phyloP scores from a whole-genome alignment of 768 basidiomycete species.

The Pleurotus platypus region DNA sequence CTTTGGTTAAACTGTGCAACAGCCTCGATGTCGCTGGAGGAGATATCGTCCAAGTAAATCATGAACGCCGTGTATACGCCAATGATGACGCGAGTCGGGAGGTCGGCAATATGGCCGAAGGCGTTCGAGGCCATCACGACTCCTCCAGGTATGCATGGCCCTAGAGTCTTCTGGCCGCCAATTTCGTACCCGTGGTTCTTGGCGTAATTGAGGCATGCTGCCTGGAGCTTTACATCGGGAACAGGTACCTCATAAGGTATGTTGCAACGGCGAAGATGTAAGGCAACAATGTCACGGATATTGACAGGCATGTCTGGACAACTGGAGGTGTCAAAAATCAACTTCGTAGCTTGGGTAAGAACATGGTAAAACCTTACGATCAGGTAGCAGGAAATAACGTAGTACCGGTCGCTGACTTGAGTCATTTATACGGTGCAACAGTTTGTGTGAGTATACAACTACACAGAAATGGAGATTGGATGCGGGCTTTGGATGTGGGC shows the following conservation, averaged over 20 bases:
- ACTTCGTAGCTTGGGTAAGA: too few species aligned
- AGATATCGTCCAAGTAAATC: conserved; percentile 30
- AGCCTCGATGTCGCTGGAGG: conserved; percentile 14
- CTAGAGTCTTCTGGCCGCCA: conserved; percentile 14
- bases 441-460: too few species aligned
- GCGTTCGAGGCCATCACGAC: conserved; percentile 16
- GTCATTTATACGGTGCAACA: too few species aligned
- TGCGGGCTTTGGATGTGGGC: too few species aligned
- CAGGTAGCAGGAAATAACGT: too few species aligned
- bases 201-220: conserved; percentile 18
- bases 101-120: conserved; percentile 19
- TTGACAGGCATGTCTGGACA: background rate
- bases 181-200: conserved; percentile 18
- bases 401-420: too few species aligned
- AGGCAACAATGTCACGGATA: background rate
- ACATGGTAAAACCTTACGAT: too few species aligned
- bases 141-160: conserved; percentile 21
- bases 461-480: too few species aligned
- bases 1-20: conserved; percentile 26
- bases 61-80: conserved; percentile 30
- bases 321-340: too few species aligned
- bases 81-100: conserved; percentile 23
- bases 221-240: conserved; percentile 6
- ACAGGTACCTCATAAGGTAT: background rate
- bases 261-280: conserved; percentile 2